phyloP scores from a whole-genome alignment of 805 yeast genomes.

The Starmerella etchellsii region DNA sequence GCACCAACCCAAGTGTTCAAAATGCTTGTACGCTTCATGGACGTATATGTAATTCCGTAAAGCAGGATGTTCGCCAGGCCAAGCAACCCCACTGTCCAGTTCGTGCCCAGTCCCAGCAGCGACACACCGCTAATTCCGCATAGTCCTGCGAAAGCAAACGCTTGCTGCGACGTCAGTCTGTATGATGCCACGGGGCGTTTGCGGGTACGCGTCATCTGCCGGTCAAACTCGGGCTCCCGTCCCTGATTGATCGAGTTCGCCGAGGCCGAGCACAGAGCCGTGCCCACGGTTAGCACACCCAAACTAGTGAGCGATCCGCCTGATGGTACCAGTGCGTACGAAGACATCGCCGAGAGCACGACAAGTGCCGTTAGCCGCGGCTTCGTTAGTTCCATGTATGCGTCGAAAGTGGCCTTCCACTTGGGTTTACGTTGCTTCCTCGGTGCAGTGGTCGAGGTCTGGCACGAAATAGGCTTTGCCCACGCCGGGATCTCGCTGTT shows the following conservation, averaged over 20 bases:
- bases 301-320: slow-evolving; percentile 63
- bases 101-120: slow-evolving; percentile 66
- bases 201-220: slow-evolving; percentile 75
- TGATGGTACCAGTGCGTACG: slow-evolving; percentile 83
- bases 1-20: slow-evolving; percentile 98
- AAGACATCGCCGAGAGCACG: slow-evolving; percentile 81
- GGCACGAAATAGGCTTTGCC: slow-evolving; percentile 19
- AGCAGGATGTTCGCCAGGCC: slow-evolving; percentile 70
- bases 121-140: slow-evolving; percentile 62
- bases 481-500: slow-evolving; percentile 10
- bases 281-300: slow-evolving; percentile 65
- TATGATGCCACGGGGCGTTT: slow-evolving; percentile 87
- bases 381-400: slow-evolving; percentile 68
- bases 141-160: slow-evolving; percentile 63
- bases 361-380: slow-evolving; percentile 81
- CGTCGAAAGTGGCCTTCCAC: slow-evolving; percentile 7
- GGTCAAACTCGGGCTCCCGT: slow-evolving; percentile 82
- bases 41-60: slow-evolving; percentile 84
- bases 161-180: slow-evolving; percentile 56
- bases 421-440: slow-evolving; percentile 1
- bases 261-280: slow-evolving; percentile 76
- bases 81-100: slow-evolving; percentile 68
- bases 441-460: neutral
- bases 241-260: slow-evolving; percentile 98
- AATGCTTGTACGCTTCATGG: slow-evolving; percentile 72